Base-by-base conservation (phyloP, 2,329 filamentous ascomycete genomes). In the Cladosporium sp. region DNA sequence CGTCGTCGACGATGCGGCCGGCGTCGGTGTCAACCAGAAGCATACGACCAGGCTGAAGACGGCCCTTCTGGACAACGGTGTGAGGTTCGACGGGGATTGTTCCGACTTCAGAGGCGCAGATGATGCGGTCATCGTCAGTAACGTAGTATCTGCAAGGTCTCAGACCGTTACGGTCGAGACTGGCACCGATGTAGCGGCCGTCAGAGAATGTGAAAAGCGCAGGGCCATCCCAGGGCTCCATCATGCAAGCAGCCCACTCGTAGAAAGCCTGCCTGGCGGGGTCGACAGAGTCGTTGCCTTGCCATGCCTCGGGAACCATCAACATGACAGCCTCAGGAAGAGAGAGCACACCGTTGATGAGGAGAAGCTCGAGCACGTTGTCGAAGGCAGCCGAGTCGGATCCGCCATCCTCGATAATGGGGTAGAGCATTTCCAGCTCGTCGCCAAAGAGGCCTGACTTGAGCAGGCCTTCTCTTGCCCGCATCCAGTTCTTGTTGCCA, bases 401-500 rank as follows among this genome's bases (percentile, higher is more conserved):
- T 69, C 94, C 94, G 73, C 94, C 94, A 75, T 97, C 93, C 80
- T 98, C 94, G 64, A 98, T 92, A 73, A 98, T 93, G 28, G 94
- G 94, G 78, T 97, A 97, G 66, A 98, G 87, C 73, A 85, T 82
- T 80, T 97, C 93, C 18, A 98, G 88, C 75, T 97, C 93, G 32
- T 96, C 92, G 69, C 92, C 92, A 77, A 98, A 98, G 64, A 96
- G 85, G 71, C 93, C 89, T 1, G 94, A 98, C 77, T 92, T 91
- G 86, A 98, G 91, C 70, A 97, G 89, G 80, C 94, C 94, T 82
- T 98, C 94, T 76, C 94, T 90, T 69, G 94, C 94, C 73, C 93
- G 90, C 94, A 98, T 98, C 94, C 94, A 98, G 82, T 98, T 98
- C 86, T 98, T 98, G 84, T 98, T 98, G 68, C 94, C 94, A 77